Conservation (phyloP, 2,329 filamentous ascomycete species). For the Karstenula rhodostoma region DNA sequence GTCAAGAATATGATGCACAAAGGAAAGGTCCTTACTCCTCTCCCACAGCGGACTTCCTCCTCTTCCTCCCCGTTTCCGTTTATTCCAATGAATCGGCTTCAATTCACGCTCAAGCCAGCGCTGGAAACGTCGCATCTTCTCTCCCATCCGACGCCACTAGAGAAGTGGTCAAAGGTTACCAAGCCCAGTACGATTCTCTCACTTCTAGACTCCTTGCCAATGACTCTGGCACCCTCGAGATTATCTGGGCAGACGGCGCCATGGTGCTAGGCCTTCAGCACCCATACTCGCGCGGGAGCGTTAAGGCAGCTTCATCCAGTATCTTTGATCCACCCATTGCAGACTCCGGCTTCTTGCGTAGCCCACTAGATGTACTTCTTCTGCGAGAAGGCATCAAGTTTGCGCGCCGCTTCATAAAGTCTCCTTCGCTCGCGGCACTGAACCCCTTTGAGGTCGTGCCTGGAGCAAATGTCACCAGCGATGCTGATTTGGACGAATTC, state of each 20-base stretch:
- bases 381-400: constrained; percentile 34
- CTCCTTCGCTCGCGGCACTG: constrained; percentile 26
- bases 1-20: constrained; percentile 23
- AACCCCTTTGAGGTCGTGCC: constrained; percentile 31
- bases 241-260: constrained; percentile 31
- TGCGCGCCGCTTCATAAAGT: constrained; percentile 22
- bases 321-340: constrained; percentile 35
- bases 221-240: constrained; percentile 29
- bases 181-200: constrained; percentile 24
- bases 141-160: constrained; percentile 24
- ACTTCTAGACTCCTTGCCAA: constrained; percentile 28
- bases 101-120: constrained; percentile 25
- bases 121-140: constrained; percentile 25
- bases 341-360: constrained; percentile 34
- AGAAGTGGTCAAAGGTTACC: constrained; percentile 30
- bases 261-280: constrained; percentile 30
- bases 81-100: constrained; percentile 27
- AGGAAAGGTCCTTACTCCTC: constrained; percentile 24
- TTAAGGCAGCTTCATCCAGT: constrained; percentile 29
- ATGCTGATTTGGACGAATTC: constrained; percentile 27
- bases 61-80: constrained; percentile 30
- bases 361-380: constrained; percentile 31
- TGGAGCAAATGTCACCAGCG: constrained; percentile 29
- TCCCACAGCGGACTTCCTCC: constrained; percentile 32
- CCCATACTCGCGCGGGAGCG: constrained; percentile 35